Evolutionary conservation across 2,329 filamentous ascomycete species (phyloP), one percentile per base, ranked within the genome.

Genomic region (Cordyceps javanica): DNA sequence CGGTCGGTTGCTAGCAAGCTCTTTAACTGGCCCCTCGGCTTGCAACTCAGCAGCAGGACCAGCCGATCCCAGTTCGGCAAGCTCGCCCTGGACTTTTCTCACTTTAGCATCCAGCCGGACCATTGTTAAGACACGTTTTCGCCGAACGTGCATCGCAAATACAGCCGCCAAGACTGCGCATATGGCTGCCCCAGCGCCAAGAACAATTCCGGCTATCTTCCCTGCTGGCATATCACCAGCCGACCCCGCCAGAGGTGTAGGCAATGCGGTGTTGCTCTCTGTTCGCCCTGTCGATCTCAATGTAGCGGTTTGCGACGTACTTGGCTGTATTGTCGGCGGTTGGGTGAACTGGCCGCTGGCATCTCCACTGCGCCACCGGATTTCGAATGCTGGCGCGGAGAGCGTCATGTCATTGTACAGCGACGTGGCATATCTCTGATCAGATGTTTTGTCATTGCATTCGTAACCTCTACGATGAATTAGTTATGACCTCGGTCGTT

Each of bases 331-430:
- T 19, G 52, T 19, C 5, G 57, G 38, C 8, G 51, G 28, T 3
- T 39, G 44, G n/a, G 51, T 48, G 45, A 39, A 28, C 8, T 21
- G 9, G 11, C 41, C 39, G 1, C 57, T 50, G 1, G 66, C 48
- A 36, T 67, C 65, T 39, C 56, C 59, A 11, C 59, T 59, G 25
- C 63, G 60, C 67, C 68, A 69, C 5, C 67, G 63, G 41, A 68
- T 66, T 52, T 69, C 68, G 42, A 69, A 68, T 32, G 67, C 67
- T 9, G 67, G 67, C 9, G 63, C 67, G 9, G 65, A 67, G 2
- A 66, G 55, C n/a, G 60, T 57, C 13, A 61, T 63, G 2, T 60
- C 62, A 30, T 60, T 61, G 46, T 62, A 63, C 13, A 62, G 55
- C 7, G 61, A 59, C 5, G 55, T 62, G 3, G 65, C 65, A 44